phyloP scores from a whole-genome alignment of 306 rosid genomes.

The Lathyrus oleraceus region DNA sequence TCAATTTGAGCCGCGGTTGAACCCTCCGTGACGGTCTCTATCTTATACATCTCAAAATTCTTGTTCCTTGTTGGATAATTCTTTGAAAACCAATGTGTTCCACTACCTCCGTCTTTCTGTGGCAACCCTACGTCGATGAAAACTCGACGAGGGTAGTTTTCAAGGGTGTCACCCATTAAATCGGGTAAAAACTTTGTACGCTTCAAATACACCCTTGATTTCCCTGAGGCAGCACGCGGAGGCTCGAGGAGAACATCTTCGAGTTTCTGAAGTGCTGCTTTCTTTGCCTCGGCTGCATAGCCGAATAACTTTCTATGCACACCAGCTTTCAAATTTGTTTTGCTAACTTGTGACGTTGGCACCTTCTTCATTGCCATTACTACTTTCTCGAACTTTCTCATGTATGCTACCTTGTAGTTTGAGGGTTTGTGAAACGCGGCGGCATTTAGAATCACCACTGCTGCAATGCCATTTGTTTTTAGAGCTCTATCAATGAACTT shows the following conservation, averaged over 20 bases:
- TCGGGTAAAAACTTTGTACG: conserved; percentile 67
- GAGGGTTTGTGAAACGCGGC: conserved; percentile 27
- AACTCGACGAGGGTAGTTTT: conserved; percentile 64
- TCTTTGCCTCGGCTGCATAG: conserved; percentile 49
- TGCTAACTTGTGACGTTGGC: not conserved
- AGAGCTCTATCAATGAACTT: conserved; percentile 50
- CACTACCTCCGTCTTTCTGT: conserved; percentile 53
- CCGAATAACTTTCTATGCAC: conserved; percentile 43
- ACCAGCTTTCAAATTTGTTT: not conserved
- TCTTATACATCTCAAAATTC: conserved; percentile 72
- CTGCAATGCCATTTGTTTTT: conserved; percentile 5
- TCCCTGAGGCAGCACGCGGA: conserved; percentile 63
- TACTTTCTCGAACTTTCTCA: conserved; percentile 40
- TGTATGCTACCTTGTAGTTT: conserved; percentile 48
- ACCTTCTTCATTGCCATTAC: conserved; percentile 55
- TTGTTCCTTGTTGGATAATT: conserved; percentile 77
- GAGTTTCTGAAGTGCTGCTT: conserved; percentile 64
- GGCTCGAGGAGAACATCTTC: conserved; percentile 86
- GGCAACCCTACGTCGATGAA: conserved; percentile 67
- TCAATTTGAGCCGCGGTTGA: conserved; percentile 37
- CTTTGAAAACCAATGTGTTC: conserved; percentile 50
- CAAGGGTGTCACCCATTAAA: conserved; percentile 76
- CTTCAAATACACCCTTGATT: conserved; percentile 59
- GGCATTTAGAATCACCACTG: conserved; percentile 28
- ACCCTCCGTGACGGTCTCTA: conserved; percentile 51